These are phyloP conservation scores for Oidiodendron maius DNA, from an alignment of 495 filamentous ascomycete genomes.

Conservation along the genomic window DNA sequence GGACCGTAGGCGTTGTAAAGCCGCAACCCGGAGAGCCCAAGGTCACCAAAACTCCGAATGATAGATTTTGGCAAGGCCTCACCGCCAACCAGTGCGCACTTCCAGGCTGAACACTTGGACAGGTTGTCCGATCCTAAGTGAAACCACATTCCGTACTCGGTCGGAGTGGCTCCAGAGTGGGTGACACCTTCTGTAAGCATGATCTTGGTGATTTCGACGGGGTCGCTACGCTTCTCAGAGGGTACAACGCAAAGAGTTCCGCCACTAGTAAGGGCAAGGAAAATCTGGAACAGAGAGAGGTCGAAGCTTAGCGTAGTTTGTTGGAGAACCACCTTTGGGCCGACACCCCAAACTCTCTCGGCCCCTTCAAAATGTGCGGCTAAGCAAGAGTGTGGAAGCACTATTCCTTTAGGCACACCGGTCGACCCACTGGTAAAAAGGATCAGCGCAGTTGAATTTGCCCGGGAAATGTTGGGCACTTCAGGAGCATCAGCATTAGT, in stretches of 20 bases:
- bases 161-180: conserved; percentile 10
- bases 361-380: conserved; percentile 25
- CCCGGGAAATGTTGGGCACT: not conserved
- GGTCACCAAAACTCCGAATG: not conserved
- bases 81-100: not conserved
- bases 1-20: conserved; percentile 17
- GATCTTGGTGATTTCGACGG: not conserved
- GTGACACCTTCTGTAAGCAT: conserved; percentile 13
- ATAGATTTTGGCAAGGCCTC: not conserved
- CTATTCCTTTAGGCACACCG: conserved; percentile 85
- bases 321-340: not conserved
- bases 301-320: conserved; percentile 5
- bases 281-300: not conserved
- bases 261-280: not conserved
- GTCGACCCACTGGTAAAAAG: conserved; percentile 97
- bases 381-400: conserved; percentile 67
- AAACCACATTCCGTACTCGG: conserved; percentile 19
- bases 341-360: not conserved
- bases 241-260: not conserved
- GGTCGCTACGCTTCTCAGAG: not conserved
- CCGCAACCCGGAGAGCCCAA: not conserved
- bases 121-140: conserved; percentile 9
- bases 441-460: conserved; percentile 34
- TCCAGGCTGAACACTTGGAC: not conserved
- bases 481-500: no score